Conservation (phyloP, 2,329 filamentous ascomycete genomes). For the Cladobotryum mycophilum region DNA sequence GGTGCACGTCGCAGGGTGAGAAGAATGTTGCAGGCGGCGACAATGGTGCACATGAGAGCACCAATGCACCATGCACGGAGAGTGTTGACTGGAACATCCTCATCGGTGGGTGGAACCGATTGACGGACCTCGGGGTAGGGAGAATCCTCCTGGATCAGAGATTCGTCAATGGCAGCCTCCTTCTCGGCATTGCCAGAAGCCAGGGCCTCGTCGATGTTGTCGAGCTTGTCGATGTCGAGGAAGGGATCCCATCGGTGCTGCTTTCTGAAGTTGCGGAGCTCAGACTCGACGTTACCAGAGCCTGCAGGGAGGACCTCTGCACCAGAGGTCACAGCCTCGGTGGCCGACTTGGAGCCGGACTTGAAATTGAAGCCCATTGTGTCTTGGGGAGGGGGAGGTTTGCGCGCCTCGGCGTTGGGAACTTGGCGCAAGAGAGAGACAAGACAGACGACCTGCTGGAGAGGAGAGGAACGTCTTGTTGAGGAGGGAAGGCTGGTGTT, state of each 20-base stretch:
- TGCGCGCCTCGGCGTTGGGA: no score
- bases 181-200: conserved; percentile 38
- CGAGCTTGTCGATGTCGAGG: conserved; percentile 44
- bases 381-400: background rate
- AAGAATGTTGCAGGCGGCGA: conserved; percentile 51
- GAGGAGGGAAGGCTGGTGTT: background rate
- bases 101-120: conserved; percentile 35
- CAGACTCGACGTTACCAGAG: conserved; percentile 17
- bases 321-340: conserved; percentile 14
- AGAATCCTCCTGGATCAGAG: conserved; percentile 47
- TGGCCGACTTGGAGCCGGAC: conserved; percentile 10
- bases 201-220: conserved; percentile 45
- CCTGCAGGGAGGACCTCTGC: conserved; percentile 15
- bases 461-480: background rate
- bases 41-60: conserved; percentile 49
- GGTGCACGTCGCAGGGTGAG: conserved; percentile 44
- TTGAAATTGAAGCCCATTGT: conserved; percentile 18
- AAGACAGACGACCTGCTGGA: conserved; percentile 5
- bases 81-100: conserved; percentile 50
- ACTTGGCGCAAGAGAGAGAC: background rate
- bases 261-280: conserved; percentile 38
- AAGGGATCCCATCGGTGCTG: conserved; percentile 54
- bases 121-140: conserved; percentile 23
- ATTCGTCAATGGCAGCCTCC: conserved; percentile 39
- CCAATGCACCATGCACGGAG: conserved; percentile 56